A percentile compares a stretch with the other conserved stretches of the same genome.
Evolutionary conservation across 2,329 filamentous ascomycete genomes (phyloP).

Genomic region (Myriosclerotinia duriaeana): DNA sequence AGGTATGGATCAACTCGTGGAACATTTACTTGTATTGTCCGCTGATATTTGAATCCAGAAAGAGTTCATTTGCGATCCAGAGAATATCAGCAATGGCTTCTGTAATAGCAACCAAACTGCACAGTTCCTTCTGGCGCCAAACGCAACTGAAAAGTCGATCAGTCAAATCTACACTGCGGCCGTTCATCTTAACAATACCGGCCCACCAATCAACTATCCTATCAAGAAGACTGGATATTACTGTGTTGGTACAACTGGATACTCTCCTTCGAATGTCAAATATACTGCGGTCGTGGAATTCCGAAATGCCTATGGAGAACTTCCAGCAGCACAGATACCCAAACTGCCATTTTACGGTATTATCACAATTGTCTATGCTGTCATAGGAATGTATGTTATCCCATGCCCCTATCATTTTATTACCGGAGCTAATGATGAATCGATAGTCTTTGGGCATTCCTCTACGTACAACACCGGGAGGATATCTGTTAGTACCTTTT

Average conservation of each 20-base stretch:
- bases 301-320: conserved; percentile 92
- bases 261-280: conserved; percentile 56
- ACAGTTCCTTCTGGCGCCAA: conserved; percentile 76
- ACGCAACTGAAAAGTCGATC: conserved; percentile 69
- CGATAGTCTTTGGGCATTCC: conserved; percentile 79
- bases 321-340: conserved; percentile 91
- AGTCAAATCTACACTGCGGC: conserved; percentile 76
- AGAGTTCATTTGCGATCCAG: conserved; percentile 73
- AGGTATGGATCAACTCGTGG: conserved; percentile 46
- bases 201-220: conserved; percentile 71
- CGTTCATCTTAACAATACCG: conserved; percentile 74
- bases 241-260: conserved; percentile 79
- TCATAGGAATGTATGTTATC: conserved; percentile 66
- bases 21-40: conserved; percentile 10
- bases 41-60: conserved; percentile 48
- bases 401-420: conserved; percentile 21
- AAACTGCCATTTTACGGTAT: conserved; percentile 97
- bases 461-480: conserved; percentile 90
- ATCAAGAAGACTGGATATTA: conserved; percentile 94
- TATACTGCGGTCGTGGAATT: conserved; percentile 87
- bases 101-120: conserved; percentile 80
- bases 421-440: conserved; percentile 22
- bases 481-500: conserved; percentile 68
- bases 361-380: conserved; percentile 87
- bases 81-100: conserved; percentile 63